Evolutionary conservation across 306 rosid species (phyloP), one percentile per base, ranked within the genome.

Genomic region (Lathyrus sativus): DNA sequence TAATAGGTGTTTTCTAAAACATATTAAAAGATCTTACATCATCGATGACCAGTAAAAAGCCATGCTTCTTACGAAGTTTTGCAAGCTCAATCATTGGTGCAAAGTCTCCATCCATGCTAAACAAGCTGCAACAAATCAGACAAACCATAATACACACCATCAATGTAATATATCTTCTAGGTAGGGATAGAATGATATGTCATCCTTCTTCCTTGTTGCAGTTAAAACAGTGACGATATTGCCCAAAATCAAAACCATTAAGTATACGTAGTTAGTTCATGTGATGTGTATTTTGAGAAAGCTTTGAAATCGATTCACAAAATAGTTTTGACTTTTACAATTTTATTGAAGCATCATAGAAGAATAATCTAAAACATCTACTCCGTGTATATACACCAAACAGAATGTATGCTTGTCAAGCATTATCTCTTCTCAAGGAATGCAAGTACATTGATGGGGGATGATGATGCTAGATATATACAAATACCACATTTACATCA

Each of bases 71-170:
- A 43, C 98, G 90, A 45, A 93, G 91, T 29, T 74, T 80, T 69
- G 78, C 96, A 57, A 93, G 96, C 72, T 86, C 91, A 24, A 41
- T 68, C 89, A 93, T 77, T 24, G 98, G 97, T 38, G 97, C 96
- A 71, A 79, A 88, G 85, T 93, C 98, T 44, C 97, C 96, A 67
- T 93, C 98, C 98, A 93, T 93, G 82, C 98, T 93, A 84, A 93
- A 93, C 86, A 93, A 84, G 87, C 98, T 93, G 90, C 72, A 69
- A 72, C 19, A 58, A 48, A 66, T 54, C 15, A 60, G 54, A 72
- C 46, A 17, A 77, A 71, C 67, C 33, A 75, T 48, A 69, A 55
- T 37, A 22, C 45, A 62, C 50, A 70, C 43, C 33, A 64, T 35
- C 49, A 50, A 45, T 39, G 56, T 28, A 48, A 39, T 15, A 58